These are phyloP conservation scores for Yamadazyma friedrichii DNA, from an alignment of 1,139 yeast genomes.

Conservation along the genomic window DNA sequence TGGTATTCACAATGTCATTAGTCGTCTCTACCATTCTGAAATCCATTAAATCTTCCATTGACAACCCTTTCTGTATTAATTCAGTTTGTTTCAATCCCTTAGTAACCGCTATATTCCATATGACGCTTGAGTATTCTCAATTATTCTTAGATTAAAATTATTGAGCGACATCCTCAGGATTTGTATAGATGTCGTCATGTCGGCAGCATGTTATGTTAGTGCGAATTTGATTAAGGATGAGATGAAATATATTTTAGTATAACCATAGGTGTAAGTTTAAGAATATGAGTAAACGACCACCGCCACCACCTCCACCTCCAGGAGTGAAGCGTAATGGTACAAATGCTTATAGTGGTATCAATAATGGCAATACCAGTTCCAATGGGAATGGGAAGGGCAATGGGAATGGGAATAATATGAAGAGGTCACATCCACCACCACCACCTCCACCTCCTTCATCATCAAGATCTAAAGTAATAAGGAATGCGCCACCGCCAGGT, in stretches of 20 bases:
- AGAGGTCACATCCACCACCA: not conserved
- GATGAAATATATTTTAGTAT: not conserved
- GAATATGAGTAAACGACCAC: conserved; percentile 9
- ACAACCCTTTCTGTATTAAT: not conserved
- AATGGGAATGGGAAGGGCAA: not conserved
- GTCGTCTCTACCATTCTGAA: conserved; percentile 2
- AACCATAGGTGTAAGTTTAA: too few relatives aligned
- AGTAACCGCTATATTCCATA: not conserved
- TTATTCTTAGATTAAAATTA: too few relatives aligned
- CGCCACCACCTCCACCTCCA: conserved; percentile 8
- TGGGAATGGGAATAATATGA: not conserved
- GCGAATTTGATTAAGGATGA: conserved; percentile 4
- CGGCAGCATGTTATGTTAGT: not conserved
- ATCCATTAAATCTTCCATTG: conserved; percentile 4
- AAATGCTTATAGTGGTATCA: not conserved
- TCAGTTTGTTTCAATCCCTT: not conserved
- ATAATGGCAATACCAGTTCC: not conserved
- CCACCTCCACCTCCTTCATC: not conserved
- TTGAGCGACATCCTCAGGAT: not conserved
- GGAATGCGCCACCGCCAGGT: conserved; percentile 1
- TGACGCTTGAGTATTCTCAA: too few relatives aligned
- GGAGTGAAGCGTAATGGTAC: conserved; percentile 4
- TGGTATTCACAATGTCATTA: too few relatives aligned
- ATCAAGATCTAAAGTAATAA: conserved; percentile 1
- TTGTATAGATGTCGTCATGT: not conserved